phyloP scores from a whole-genome alignment of 2,329 filamentous ascomycete species.

The Tolypocladium nubicola region DNA sequence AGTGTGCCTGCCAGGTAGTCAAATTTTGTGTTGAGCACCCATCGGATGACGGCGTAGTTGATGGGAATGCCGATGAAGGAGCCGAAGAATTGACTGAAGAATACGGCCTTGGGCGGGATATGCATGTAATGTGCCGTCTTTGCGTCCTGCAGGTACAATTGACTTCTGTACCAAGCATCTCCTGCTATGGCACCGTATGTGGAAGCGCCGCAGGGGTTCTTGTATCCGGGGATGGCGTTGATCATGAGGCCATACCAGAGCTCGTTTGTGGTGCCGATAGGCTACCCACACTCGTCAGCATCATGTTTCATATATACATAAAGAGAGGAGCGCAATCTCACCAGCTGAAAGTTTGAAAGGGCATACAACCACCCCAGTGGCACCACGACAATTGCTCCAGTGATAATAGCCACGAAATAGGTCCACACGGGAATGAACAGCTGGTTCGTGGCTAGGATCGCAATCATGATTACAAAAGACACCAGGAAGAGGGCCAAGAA shows the following conservation, averaged over 20 bases:
- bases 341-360: conserved; percentile 41
- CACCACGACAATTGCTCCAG: conserved; percentile 43
- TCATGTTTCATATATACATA: background rate
- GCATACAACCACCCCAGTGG: conserved; percentile 50
- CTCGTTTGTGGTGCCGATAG: conserved; percentile 50
- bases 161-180: conserved; percentile 49
- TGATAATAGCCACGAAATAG: conserved; percentile 44
- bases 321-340: background rate
- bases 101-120: conserved; percentile 45
- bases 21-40: conserved; percentile 46
- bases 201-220: conserved; percentile 47
- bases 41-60: conserved; percentile 50
- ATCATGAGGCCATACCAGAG: conserved; percentile 51
- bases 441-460: conserved; percentile 36
- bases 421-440: conserved; percentile 52
- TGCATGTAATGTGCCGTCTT: conserved; percentile 58
- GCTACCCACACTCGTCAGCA: background rate
- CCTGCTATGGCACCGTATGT: conserved; percentile 49
- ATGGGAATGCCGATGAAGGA: conserved; percentile 48
- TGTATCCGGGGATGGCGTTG: conserved; percentile 35
- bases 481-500: conserved; percentile 37
- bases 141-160: conserved; percentile 49
- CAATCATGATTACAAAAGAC: conserved; percentile 37
- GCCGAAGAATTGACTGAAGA: conserved; percentile 51
- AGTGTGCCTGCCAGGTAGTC: conserved; percentile 41